Evolutionary conservation across 306 rosid genomes (phyloP).

Genomic region (Citrullus colocynthis): DNA sequence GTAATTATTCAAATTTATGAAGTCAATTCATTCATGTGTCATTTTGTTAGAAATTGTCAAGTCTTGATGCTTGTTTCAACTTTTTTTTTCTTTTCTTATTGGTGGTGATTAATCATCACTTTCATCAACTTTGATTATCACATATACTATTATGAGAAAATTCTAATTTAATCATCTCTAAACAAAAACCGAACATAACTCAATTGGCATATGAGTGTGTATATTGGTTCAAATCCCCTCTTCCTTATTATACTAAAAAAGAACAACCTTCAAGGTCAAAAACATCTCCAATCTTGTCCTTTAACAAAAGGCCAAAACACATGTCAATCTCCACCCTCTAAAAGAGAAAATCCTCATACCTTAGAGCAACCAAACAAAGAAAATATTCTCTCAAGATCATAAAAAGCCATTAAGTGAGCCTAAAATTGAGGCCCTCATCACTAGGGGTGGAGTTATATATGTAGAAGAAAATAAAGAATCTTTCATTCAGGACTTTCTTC

Average conservation of each 20-base stretch:
- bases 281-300: background rate
- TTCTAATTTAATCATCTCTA: background rate
- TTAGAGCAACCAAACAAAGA: background rate
- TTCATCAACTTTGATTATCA: background rate
- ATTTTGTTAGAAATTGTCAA: background rate
- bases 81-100: background rate
- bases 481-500: background rate
- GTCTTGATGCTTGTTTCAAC: background rate
- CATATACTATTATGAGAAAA: too few species aligned
- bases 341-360: background rate
- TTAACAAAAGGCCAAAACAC: background rate
- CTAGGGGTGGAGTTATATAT: background rate
- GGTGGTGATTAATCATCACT: too few species aligned
- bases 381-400: background rate
- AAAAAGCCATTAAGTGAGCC: background rate
- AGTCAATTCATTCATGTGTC: background rate
- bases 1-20: too few species aligned
- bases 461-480: background rate
- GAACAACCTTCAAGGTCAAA: background rate
- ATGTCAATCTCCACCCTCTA: background rate
- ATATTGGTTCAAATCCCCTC: too few species aligned
- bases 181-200: background rate
- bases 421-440: background rate
- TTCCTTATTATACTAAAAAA: too few species aligned
- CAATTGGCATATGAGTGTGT: too few species aligned